phyloP scores from a whole-genome alignment of 192 early-diverging fungal species.

The Linnemannia exigua region DNA sequence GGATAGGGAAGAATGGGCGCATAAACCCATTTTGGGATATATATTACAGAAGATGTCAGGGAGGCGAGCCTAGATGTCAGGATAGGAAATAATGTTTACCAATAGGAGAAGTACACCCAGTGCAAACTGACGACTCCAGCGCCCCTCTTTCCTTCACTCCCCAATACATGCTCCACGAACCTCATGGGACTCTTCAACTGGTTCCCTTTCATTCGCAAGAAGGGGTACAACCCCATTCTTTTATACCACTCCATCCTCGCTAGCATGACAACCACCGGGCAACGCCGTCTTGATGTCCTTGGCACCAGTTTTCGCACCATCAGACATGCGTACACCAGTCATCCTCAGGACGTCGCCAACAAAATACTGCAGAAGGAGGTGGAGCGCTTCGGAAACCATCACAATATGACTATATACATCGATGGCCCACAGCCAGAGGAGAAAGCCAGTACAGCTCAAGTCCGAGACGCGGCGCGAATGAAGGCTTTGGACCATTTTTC shows the following conservation, averaged over 20 bases:
- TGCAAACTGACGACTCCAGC: too few species aligned
- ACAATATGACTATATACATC: constrained; percentile 4
- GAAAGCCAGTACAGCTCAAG: not conserved
- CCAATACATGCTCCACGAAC: not conserved
- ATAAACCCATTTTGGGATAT: too few species aligned
- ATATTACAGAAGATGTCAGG: too few species aligned
- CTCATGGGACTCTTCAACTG: not conserved
- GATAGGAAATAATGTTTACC: too few species aligned
- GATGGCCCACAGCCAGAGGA: not conserved
- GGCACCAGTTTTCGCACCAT: constrained; percentile 3
- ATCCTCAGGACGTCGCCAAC: not conserved
- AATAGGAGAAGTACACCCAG: too few species aligned
- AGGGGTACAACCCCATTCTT: constrained; percentile 1
- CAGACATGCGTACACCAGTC: not conserved
- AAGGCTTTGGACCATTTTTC: not conserved
- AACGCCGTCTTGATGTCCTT: not conserved
- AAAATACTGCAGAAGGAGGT: constrained; percentile 7
- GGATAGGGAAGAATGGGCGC: too few species aligned
- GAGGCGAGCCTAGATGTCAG: too few species aligned
- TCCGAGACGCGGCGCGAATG: not conserved
- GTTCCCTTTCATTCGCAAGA: constrained; percentile 10
- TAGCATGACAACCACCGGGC: not conserved
- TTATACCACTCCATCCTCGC: not conserved
- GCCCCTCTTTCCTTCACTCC: too few species aligned
- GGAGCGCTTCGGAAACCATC: not conserved